Base-by-base conservation (phyloP, 176 grass and related monocot genomes). In the Ampelocalamus luodianensis region DNA sequence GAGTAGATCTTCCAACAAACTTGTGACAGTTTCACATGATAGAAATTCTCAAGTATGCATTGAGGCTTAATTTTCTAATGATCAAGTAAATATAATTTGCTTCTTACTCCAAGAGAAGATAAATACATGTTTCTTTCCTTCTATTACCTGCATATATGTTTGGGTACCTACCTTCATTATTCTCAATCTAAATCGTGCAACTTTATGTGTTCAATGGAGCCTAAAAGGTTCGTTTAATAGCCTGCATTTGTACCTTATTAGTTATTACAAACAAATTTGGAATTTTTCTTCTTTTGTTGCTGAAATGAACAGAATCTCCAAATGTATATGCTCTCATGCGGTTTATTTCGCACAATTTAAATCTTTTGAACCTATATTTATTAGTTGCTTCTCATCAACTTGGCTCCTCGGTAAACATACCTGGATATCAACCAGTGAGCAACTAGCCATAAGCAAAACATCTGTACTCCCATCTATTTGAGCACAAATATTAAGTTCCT, bases 11-110 rank as follows among this genome's bases (percentile, higher is more conserved):
- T 89, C 93, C 74, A 98, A 98, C 88, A 98, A 98, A 85, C 93
- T 98, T 8, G 96, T 98, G 40, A 95, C 96, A 20, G 96, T 93
- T 77, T 98, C 96, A 78, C 96, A 98, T 92, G 96, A 98, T 87
- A 87, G 96, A 68, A 98, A 98, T 82, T 95, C 93, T 93, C 95
- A 88, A 97, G 95, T 51, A 68, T 82, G 34, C 22, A 7, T 64
- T 20, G 11, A 38, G 26, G 17, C 55, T 13, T 43, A 24, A 43
- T 24, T 85, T 78, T 75, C 27, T 80, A 29, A 80, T 68, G 36
- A 29, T 70, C 34, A 85, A 79, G 36, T 65, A 79, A 46, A 36
- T 80, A 4, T 58, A 13, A 44, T 48, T 6, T 85, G 3, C 10
- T 82, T 43, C 16, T 53, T 63, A 65, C 26, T 77, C 54, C 20